Evolutionary conservation across 1,139 yeast species (phyloP).

Genomic region (Blastobotrys buckinghamii): DNA sequence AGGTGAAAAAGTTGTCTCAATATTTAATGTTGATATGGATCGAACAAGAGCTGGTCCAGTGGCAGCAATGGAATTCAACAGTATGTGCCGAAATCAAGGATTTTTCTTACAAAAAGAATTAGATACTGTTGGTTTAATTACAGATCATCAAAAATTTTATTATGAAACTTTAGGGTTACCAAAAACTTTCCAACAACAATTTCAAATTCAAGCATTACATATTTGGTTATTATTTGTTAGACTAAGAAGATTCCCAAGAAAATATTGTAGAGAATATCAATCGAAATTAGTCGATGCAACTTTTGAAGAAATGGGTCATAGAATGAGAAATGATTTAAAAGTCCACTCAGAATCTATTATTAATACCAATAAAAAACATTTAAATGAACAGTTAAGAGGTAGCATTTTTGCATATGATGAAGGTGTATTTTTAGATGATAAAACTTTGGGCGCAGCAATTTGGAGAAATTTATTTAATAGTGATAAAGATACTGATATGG

Average conservation of each 20-base stretch:
- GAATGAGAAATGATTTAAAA: slow-evolving; percentile 79
- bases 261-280: slow-evolving; percentile 83
- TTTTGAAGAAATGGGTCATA: slow-evolving; percentile 81
- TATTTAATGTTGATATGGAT: slow-evolving; percentile 84
- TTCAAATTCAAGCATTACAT: slow-evolving; percentile 83
- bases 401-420: slow-evolving; percentile 88
- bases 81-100: slow-evolving; percentile 78
- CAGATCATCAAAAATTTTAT: slow-evolving; percentile 32
- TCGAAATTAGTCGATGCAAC: slow-evolving; percentile 86
- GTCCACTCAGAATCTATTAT: slow-evolving; percentile 79
- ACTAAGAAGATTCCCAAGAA: slow-evolving; percentile 93
- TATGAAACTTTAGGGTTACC: slow-evolving; percentile 80
- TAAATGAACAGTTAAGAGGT: slow-evolving; percentile 86
- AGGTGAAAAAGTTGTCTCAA: slow-evolving; percentile 64
- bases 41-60: slow-evolving; percentile 87
- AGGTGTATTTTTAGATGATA: slow-evolving; percentile 77
- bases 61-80: slow-evolving; percentile 84
- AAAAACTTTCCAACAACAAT: slow-evolving; percentile 88
- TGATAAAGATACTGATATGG: slow-evolving; percentile 71
- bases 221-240: slow-evolving; percentile 91
- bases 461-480: slow-evolving; percentile 65
- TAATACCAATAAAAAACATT: slow-evolving; percentile 82
- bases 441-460: slow-evolving; percentile 78
- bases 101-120: slow-evolving; percentile 43
- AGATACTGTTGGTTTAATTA: slow-evolving; percentile 6